These are phyloP conservation scores for Mortierella claussenii DNA, from an alignment of 192 early-diverging fungal species.

Conservation along the genomic window DNA sequence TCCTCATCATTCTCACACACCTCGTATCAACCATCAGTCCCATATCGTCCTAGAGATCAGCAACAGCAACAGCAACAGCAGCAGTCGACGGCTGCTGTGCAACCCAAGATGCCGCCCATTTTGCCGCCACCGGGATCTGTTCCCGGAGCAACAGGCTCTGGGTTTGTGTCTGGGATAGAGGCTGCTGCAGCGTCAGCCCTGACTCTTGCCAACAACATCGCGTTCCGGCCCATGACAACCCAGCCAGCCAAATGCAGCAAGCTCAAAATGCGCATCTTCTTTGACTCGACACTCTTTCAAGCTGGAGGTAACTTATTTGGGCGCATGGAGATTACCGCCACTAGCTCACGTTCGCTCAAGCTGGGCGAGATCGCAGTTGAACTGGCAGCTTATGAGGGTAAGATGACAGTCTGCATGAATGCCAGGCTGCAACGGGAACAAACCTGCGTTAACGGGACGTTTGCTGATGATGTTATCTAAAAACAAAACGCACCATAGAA, in stretches of 20 bases:
- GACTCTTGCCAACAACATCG: conserved; percentile 55
- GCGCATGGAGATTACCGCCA: conserved; percentile 61
- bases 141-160: conserved; percentile 34
- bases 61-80: too few species aligned
- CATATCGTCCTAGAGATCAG: too few species aligned
- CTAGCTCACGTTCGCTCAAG: conserved; percentile 57
- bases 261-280: conserved; percentile 65
- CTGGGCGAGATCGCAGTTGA: conserved; percentile 73
- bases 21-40: too few species aligned
- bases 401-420: too few species aligned
- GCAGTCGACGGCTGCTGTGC: not conserved
- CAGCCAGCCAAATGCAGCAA: conserved; percentile 67
- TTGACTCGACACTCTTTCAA: conserved; percentile 68
- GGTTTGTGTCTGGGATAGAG: conserved; percentile 49
- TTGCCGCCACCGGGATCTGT: conserved; percentile 43
- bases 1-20: too few species aligned
- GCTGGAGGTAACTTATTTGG: conserved; percentile 68
- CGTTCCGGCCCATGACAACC: conserved; percentile 65
- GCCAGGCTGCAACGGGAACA: too few species aligned
- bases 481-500: too few species aligned
- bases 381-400: conserved; percentile 71
- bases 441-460: too few species aligned
- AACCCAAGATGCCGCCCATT: conserved; percentile 27
- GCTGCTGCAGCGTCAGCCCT: conserved; percentile 41
- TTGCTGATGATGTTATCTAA: too few species aligned